Base-by-base conservation (phyloP, 192 early-diverging fungal genomes). In the Irineochytrium annulatum region DNA sequence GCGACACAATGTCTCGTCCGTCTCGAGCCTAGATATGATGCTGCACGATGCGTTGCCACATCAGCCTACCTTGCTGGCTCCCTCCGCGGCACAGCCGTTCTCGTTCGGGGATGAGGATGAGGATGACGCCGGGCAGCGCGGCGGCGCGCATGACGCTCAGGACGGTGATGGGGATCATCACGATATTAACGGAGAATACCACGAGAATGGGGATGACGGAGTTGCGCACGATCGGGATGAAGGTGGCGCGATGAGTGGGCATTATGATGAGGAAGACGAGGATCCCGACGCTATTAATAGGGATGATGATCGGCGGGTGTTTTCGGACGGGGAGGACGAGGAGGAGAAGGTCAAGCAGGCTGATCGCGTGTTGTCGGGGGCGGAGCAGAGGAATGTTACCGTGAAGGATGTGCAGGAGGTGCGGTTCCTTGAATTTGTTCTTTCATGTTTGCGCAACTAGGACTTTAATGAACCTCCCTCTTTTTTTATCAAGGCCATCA, bases 381-480 rank as follows among this genome's bases (percentile, higher is more conserved):
- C 30, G 43, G 27, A 11, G 13, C 13, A 19, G 0, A 53, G 45
- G 29, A 37, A 63, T 30, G 60, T 51, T 14, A 65, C 65, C 16
- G 46, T 74, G 43, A 52, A 62, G 41, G 68, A 74, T 29, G 46
- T 74, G 34, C 72, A 74, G 51, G 68, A 73, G 59, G 71, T 72
- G 54, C 19, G 62, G 34, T 19, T 48, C 34, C 31, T 33, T 33
- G n/a, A 17, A 0, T 33, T 55, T 33, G 8, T 19, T n/a, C 17
- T 55, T 32, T 5, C 53, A 14, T 22, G 53, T 8, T 55, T 8
- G 53, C 53, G 17, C 22, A n/a, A 32, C 31, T n/a, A n/a, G 3
- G 24, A 8, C 53, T 31, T 31, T 55, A 20, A 6, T 43, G n/a
- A 5, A 8, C n/a, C 56, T 43, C 8, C 43, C 22, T 60, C 26